Percentiles rank a stretch among this genome's conserved stretches.
Conservation (phyloP, 495 filamentous ascomycete species). For the Penicillium salamii region DNA sequence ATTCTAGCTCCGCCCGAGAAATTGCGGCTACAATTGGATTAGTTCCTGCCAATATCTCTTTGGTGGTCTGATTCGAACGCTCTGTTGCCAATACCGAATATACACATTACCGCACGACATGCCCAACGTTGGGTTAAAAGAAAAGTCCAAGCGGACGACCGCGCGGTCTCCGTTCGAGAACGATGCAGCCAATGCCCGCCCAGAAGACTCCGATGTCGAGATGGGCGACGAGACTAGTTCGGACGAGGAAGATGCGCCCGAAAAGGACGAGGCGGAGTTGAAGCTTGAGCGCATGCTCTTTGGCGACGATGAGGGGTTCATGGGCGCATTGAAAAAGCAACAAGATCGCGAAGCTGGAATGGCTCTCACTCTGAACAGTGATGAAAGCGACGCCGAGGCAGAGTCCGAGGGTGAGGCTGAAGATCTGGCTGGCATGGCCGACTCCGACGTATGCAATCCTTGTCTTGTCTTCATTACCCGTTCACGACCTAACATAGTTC, state of each 20-base stretch:
- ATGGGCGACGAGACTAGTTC: slow-evolving; percentile 30
- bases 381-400: slow-evolving; percentile 32
- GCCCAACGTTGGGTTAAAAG: slow-evolving; percentile 30
- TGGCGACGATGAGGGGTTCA: slow-evolving; percentile 78
- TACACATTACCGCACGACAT: slow-evolving; percentile 27
- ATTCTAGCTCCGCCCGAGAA: slow-evolving; percentile 25
- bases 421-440: slow-evolving; percentile 59
- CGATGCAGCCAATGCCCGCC: slow-evolving; percentile 8
- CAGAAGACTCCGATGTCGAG: slow-evolving; percentile 27
- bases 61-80: neutral
- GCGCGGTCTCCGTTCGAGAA: slow-evolving; percentile 27
- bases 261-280: slow-evolving; percentile 77
- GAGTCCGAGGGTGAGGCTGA: slow-evolving; percentile 28
- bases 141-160: slow-evolving; percentile 31
- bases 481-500: slow-evolving; percentile 5
- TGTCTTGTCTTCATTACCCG: neutral
- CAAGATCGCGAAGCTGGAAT: slow-evolving; percentile 30
- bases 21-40: slow-evolving; percentile 9
- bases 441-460: slow-evolving; percentile 17
- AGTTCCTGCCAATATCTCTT: neutral
- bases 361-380: slow-evolving; percentile 32
- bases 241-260: slow-evolving; percentile 45
- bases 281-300: slow-evolving; percentile 85
- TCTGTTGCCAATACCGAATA: neutral
- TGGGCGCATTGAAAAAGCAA: slow-evolving; percentile 58